Evolutionary conservation across 129 eudicot species (phyloP).

Genomic region (Dittrichia graveolens): DNA sequence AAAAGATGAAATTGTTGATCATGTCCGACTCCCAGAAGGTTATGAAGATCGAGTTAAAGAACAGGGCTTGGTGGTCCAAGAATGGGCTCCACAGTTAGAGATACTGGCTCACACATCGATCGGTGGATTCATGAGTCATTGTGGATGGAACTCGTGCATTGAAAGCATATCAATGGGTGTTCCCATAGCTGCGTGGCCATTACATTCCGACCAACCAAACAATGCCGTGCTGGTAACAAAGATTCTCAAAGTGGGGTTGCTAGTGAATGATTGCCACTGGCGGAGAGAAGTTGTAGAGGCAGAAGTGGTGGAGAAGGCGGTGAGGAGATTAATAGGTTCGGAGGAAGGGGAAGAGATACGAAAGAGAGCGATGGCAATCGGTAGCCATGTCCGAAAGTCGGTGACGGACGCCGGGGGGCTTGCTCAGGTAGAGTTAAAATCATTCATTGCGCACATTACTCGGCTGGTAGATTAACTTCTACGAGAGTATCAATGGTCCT

Average conservation of each 20-base stretch:
- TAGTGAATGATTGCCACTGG: constrained; percentile 38
- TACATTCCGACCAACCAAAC: constrained; percentile 59
- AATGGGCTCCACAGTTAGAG: constrained; percentile 55
- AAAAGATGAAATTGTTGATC: neutral
- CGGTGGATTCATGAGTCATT: constrained; percentile 58
- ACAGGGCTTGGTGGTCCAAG: constrained; percentile 42
- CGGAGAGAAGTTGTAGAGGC: constrained; percentile 20
- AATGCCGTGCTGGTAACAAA: constrained; percentile 37
- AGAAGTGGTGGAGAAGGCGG: constrained; percentile 28
- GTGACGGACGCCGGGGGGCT: constrained; percentile 34
- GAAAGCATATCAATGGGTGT: constrained; percentile 58
- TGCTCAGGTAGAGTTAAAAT: constrained; percentile 39
- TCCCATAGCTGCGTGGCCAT: constrained; percentile 56
- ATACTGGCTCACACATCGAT: constrained; percentile 43
- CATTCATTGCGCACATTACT: constrained; percentile 48
- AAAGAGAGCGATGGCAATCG: constrained; percentile 44
- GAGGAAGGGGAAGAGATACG: constrained; percentile 51
- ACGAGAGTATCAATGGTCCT: too few relatives aligned
- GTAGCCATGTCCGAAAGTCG: constrained; percentile 14
- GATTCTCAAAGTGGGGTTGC: constrained; percentile 35
- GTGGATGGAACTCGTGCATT: constrained; percentile 59
- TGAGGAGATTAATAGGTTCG: constrained; percentile 43
- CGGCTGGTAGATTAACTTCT: neutral
- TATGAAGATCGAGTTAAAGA: constrained; percentile 41
- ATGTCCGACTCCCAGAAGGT: constrained; percentile 34